Base-by-base conservation (phyloP, 108 stramenopile genomes). In the Licmophora abbreviata region DNA sequence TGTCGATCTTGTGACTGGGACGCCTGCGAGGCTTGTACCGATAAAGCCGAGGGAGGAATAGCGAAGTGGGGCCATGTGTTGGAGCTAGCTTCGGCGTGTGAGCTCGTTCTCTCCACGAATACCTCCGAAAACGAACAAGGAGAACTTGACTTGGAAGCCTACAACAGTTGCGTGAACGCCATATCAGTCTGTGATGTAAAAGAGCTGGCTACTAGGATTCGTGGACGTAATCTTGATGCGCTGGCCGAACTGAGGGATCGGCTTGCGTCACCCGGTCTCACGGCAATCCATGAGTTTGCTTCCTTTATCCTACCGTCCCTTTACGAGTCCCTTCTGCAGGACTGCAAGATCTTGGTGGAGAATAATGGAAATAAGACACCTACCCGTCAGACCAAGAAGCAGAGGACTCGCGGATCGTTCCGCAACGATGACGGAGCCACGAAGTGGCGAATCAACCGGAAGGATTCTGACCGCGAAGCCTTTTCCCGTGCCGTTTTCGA, bases 1-100 rank as follows among this genome's bases (percentile, higher is more conserved):
- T 76, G 75, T 54, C 51, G 75, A 8, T 18, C 58, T 31, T 76
- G 75, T 32, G 75, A 76, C 31, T 76, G 68, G 68, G 75, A 76
- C 44, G 65, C 64, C 18, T 76, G 75, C 47, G 70, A 64, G 44
- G 42, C 29, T 29, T 76, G 75, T 41, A 63, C 56, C 2, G 70
- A 76, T 44, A 68, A 64, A 33, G 54, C 35, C 0, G 75, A 76
- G 42, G 69, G 74, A 48, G 74, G 69, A 17, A 28, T 61, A 3
- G 30, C 61, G 15, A 76, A 76, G 49, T 67, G 74, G 63, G 32
- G 42, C 12, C 51, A 29, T 42, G 44, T 68, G n/a, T 49, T 49
- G 24, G 49, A 66, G 42, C 26, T 63, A 9, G 58, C 68, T 32
- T 22, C 21, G 29, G 47, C 40, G 28, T 62, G 59, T 37, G 37